Evolutionary conservation across 306 rosid species (phyloP).

Genomic region (Styphnolobium japonicum): DNA sequence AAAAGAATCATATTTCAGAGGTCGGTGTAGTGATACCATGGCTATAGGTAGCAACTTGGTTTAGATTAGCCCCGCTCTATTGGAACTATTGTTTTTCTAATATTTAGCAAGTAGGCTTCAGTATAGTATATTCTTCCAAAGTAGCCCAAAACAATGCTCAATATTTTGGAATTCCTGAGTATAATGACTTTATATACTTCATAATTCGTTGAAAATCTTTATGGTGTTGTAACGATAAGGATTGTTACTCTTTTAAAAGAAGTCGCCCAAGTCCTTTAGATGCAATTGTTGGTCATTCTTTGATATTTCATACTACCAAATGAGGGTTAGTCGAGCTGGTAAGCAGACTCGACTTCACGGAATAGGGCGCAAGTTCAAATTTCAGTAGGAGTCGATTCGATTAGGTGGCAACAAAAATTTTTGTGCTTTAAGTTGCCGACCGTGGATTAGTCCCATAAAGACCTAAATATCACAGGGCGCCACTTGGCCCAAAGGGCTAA

Average conservation of each 20-base stretch:
- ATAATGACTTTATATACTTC: too few relatives aligned
- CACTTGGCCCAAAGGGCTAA: too few relatives aligned
- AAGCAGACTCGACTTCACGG: too few relatives aligned
- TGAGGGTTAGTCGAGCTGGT: too few relatives aligned
- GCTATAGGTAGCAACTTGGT: conserved; percentile 61
- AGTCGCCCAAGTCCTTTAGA: too few relatives aligned
- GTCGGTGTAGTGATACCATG: conserved; percentile 45
- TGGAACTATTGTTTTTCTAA: conserved; percentile 8
- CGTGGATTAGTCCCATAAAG: too few relatives aligned
- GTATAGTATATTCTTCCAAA: conserved; percentile 29
- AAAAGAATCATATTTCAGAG: conserved; percentile 28
- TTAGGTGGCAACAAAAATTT: too few relatives aligned
- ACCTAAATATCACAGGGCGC: too few relatives aligned
- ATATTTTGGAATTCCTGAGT: neutral
- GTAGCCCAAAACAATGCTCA: neutral
- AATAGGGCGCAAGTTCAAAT: too few relatives aligned
- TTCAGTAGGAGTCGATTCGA: too few relatives aligned
- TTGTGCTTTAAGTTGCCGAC: too few relatives aligned
- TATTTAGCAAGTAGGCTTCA: conserved; percentile 38
- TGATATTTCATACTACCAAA: neutral
- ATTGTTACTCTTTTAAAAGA: neutral
- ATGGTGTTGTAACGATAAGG: neutral
- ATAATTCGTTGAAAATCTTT: neutral
- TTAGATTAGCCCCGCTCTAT: conserved; percentile 39
- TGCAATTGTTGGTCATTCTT: too few relatives aligned